Conservation (phyloP, 805 yeast genomes). For the Zygotorulaspora florentina region DNA sequence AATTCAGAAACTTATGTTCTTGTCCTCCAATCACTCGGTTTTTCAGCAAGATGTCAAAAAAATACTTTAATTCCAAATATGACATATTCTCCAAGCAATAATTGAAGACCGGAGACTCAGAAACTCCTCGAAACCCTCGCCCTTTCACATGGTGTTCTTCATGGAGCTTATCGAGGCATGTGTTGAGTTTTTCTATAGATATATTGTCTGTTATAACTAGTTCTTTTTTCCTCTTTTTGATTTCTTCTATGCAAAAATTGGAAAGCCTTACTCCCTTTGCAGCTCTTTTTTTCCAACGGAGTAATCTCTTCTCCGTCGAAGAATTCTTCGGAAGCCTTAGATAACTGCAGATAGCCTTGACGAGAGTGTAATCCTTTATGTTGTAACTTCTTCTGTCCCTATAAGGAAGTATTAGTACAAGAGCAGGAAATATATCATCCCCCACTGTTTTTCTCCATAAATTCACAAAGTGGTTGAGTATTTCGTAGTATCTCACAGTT, state of each 20-base stretch:
- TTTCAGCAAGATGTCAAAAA: constrained; percentile 63
- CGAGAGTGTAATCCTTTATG: constrained; percentile 60
- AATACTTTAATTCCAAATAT: constrained; percentile 61
- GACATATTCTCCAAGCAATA: constrained; percentile 52
- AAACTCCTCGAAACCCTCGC: constrained; percentile 19
- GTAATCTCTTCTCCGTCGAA: constrained; percentile 49
- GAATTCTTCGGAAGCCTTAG: constrained; percentile 58
- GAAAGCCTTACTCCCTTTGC: constrained; percentile 46
- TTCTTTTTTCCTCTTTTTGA: constrained; percentile 45
- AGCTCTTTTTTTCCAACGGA: constrained; percentile 45
- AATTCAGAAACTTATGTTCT: constrained; percentile 51
- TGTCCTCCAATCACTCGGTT: constrained; percentile 55
- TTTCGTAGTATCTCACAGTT: constrained; percentile 22
- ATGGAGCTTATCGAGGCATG: constrained; percentile 43
- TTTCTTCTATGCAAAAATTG: constrained; percentile 44
- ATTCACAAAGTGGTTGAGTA: constrained; percentile 40
- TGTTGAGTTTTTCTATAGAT: constrained; percentile 49
- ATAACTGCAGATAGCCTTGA: constrained; percentile 46
- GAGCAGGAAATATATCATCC: constrained; percentile 60
- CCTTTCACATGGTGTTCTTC: constrained; percentile 20
- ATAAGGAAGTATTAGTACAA: constrained; percentile 58
- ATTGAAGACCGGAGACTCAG: constrained; percentile 38
- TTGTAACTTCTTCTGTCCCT: constrained; percentile 59
- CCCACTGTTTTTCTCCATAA: constrained; percentile 56
- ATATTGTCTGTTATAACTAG: constrained; percentile 36